Percentiles rank a stretch among this genome's conserved stretches.
Evolutionary conservation across 2,329 filamentous ascomycete species (phyloP).

Genomic region (Clarireedia homoeocarpa): DNA sequence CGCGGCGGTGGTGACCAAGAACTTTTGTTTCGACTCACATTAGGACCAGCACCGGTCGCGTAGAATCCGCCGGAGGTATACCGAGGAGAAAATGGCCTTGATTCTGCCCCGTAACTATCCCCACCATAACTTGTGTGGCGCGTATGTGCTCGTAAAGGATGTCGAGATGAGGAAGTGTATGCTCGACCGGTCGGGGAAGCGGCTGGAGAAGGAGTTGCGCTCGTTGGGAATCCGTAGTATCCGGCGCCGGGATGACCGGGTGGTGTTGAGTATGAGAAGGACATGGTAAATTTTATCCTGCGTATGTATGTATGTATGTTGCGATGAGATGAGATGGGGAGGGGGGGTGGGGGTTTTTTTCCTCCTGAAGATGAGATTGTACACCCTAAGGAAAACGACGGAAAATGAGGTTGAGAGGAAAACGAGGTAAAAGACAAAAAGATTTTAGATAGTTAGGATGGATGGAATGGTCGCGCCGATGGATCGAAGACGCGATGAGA

Average conservation of each 20-base stretch:
- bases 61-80: slow-evolving; percentile 31
- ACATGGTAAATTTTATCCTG: slow-evolving; percentile 28
- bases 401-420: slow-evolving; percentile 8
- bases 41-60: slow-evolving; percentile 31
- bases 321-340: slow-evolving; percentile 9
- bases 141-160: slow-evolving; percentile 27
- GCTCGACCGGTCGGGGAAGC: slow-evolving; percentile 22
- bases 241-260: slow-evolving; percentile 21
- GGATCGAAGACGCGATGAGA: slow-evolving; percentile 21
- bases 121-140: slow-evolving; percentile 29
- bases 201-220: slow-evolving; percentile 28
- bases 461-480: not conserved
- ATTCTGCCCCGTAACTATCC: slow-evolving; percentile 19
- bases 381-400: slow-evolving; percentile 19
- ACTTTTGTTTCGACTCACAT: slow-evolving; percentile 32
- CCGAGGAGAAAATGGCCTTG: slow-evolving; percentile 28
- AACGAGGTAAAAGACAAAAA: no score
- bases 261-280: slow-evolving; percentile 25
- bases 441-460: no score
- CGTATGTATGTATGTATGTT: not conserved
- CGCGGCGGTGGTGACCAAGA: slow-evolving; percentile 27
- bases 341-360: not conserved
- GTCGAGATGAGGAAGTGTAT: slow-evolving; percentile 18
- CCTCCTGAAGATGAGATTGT: not conserved
- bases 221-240: slow-evolving; percentile 27